Evolutionary conservation across 2,329 filamentous ascomycete genomes (phyloP).

Genomic region (Atkinsonella hypoxylon): DNA sequence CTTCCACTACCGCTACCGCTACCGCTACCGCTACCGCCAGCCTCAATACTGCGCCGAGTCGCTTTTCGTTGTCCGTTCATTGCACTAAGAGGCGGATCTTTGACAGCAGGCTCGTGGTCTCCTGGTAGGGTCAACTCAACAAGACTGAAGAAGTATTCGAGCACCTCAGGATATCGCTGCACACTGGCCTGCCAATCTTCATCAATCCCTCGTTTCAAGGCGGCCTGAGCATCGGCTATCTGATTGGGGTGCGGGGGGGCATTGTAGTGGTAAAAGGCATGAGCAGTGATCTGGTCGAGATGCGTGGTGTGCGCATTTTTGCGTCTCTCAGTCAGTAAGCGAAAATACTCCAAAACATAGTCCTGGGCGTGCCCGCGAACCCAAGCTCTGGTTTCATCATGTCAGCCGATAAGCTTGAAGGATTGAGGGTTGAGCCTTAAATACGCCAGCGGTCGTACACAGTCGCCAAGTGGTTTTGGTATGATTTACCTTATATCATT

Average conservation of each 20-base stretch:
- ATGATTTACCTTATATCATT: slow-evolving; percentile 47
- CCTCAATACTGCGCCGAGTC: slow-evolving; percentile 23
- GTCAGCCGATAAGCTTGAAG: slow-evolving; percentile 7
- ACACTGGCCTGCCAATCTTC: slow-evolving; percentile 69
- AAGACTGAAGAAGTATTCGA: slow-evolving; percentile 67
- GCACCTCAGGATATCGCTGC: slow-evolving; percentile 66
- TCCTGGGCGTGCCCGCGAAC: slow-evolving; percentile 54
- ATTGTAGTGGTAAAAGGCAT: slow-evolving; percentile 46
- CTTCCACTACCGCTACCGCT: neutral
- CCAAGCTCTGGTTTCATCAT: slow-evolving; percentile 37
- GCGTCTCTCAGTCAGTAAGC: slow-evolving; percentile 47
- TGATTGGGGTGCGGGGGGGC: slow-evolving; percentile 47
- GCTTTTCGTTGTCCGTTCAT: slow-evolving; percentile 36
- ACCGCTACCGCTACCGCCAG: neutral
- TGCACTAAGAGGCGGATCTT: slow-evolving; percentile 47
- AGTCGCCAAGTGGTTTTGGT: neutral
- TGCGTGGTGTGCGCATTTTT: slow-evolving; percentile 43
- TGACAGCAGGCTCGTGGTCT: slow-evolving; percentile 47
- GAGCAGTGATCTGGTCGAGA: slow-evolving; percentile 42
- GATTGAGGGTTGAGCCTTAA: neutral
- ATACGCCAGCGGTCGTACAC: neutral
- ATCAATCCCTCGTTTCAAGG: slow-evolving; percentile 62
- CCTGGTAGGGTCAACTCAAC: slow-evolving; percentile 53
- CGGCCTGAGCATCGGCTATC: slow-evolving; percentile 50
- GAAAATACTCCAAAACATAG: slow-evolving; percentile 55